Percentiles rank a stretch among this genome's conserved stretches.
Conservation (phyloP, 768 basidiomycete genomes). For the Wakefieldia striispora region DNA sequence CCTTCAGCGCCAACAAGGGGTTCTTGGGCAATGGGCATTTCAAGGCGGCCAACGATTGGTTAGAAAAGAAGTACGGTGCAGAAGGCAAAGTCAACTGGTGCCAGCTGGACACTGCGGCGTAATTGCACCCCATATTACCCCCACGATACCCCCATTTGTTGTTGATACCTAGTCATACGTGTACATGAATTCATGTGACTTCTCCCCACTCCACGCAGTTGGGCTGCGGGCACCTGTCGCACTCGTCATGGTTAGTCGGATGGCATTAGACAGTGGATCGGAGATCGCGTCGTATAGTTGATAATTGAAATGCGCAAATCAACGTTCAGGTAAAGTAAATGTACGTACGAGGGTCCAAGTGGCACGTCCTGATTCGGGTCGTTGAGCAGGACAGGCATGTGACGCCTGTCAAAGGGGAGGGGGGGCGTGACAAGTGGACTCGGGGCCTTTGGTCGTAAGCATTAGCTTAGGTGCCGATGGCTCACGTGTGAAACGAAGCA, state of each 20-base stretch:
- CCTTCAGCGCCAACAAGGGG: slow-evolving; percentile 71
- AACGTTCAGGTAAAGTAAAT: slow-evolving; percentile 10
- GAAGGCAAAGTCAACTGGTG: slow-evolving; percentile 78
- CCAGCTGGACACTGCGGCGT: slow-evolving; percentile 34
- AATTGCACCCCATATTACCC: not conserved
- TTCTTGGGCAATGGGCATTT: slow-evolving; percentile 93
- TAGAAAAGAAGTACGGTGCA: slow-evolving; percentile 72
- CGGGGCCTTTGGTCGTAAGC: slow-evolving; percentile 15
- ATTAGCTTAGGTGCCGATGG: slow-evolving; percentile 4
- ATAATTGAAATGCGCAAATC: slow-evolving; percentile 28
- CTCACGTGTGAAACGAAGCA: slow-evolving; percentile 21
- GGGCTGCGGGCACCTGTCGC: slow-evolving; percentile 21
- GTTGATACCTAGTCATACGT: slow-evolving; percentile 26
- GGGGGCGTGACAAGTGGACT: slow-evolving; percentile 7
- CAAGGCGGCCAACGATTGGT: slow-evolving; percentile 82
- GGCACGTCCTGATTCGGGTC: slow-evolving; percentile 8
- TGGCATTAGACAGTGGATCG: slow-evolving; percentile 14
- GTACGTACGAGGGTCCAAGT: not conserved
- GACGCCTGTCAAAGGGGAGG: slow-evolving; percentile 6
- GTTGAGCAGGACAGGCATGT: slow-evolving; percentile 7
- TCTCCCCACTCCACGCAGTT: slow-evolving; percentile 6
- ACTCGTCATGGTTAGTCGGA: slow-evolving; percentile 2
- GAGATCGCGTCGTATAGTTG: slow-evolving; percentile 16
- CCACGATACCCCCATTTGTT: slow-evolving; percentile 24
- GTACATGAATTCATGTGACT: slow-evolving; percentile 19